These are phyloP conservation scores for Plectosphaerella plurivora DNA, from an alignment of 2,329 filamentous ascomycete genomes.

Conservation along the genomic window DNA sequence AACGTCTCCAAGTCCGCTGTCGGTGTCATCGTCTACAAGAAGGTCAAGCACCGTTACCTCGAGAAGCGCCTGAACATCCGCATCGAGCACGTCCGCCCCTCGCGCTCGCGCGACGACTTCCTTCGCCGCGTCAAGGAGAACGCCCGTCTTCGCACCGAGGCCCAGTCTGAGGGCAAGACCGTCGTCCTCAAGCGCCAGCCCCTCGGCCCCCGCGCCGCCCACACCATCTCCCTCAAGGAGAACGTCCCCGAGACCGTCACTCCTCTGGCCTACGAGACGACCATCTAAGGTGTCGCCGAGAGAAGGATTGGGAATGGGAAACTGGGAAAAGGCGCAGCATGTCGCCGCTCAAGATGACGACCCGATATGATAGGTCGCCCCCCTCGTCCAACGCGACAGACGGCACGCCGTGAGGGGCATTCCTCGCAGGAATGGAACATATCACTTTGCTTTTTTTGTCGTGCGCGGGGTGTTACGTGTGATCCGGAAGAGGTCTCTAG, in stretches of 20 bases:
- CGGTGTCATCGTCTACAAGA: slow-evolving; percentile 99
- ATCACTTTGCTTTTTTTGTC: slow-evolving; percentile 11
- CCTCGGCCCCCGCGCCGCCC: slow-evolving; percentile 71
- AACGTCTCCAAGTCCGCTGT: slow-evolving; percentile 98
- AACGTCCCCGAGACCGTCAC: slow-evolving; percentile 87
- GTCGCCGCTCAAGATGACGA: not conserved
- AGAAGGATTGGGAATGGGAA: slow-evolving; percentile 11
- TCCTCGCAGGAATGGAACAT: slow-evolving; percentile 8
- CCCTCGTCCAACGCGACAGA: slow-evolving; percentile 1
- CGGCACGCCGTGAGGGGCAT: slow-evolving; percentile 1
- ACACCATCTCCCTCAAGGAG: slow-evolving; percentile 74
- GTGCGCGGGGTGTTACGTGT: slow-evolving; percentile 16
- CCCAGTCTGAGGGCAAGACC: slow-evolving; percentile 82
- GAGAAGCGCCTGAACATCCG: slow-evolving; percentile 99
- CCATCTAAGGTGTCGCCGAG: slow-evolving; percentile 63
- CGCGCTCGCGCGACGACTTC: slow-evolving; percentile 96
- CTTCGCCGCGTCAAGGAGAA: slow-evolving; percentile 94
- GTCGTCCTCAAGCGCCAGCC: slow-evolving; percentile 93
- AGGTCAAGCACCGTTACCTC: slow-evolving; percentile 98
- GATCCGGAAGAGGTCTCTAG: slow-evolving; percentile 14
- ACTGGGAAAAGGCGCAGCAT: slow-evolving; percentile 11
- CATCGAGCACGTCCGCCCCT: slow-evolving; percentile 93
- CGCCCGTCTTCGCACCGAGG: slow-evolving; percentile 86
- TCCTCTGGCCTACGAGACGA: slow-evolving; percentile 95
- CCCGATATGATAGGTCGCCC: not conserved